Evolutionary conservation across 2,329 filamentous ascomycete species (phyloP), one percentile per base, ranked within the genome.

Genomic region (Ilyonectria destructans): DNA sequence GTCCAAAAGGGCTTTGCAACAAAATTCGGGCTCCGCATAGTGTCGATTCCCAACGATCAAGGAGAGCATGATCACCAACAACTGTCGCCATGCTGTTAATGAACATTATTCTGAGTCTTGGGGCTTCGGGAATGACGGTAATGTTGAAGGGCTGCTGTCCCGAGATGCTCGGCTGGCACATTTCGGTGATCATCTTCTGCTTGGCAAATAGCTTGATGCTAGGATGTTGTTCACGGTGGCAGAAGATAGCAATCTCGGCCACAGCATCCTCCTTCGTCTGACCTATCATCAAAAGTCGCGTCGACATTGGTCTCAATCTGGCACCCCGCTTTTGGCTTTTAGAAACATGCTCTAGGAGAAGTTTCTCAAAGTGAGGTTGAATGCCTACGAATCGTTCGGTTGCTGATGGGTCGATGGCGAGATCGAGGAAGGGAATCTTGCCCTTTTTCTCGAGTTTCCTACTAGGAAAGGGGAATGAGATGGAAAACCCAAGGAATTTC

Each of bases 321-420:
- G 49, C 29, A 26, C 49, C 49, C 12, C 49, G 49, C 49, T 31
- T 33, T 10, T 29, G 23, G 23, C 15, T 17, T 33, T 31, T 52
- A 8, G 17, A 21, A 12, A 52, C 49, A 26, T 52, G 23, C 23
- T 52, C 49, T 17, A 52, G 49, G 4, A 52, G 29, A 3, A 52
- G 23, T 31, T 19, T 52, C 49, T 52, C 49, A 21, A 52, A 52
- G 13, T 33, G 49, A 31, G 49, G 49, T 33, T 31, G 49, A 13
- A 52, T 52, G 23, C 12, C 10, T 6, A 31, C 29, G 49, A 52
- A 52, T 29, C 49, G 49, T 15, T 52, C 26, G 1, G 29, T 52
- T 3, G 49, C 23, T 52, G 13, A 5, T 7, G n/a, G 23, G 12
- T 33, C 29, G n/a, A 33, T 19, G 17, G 21, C 4, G 15, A 52